Conservation (phyloP, 1,139 yeast species). For the Chernovozyma sophiae-reginae region DNA sequence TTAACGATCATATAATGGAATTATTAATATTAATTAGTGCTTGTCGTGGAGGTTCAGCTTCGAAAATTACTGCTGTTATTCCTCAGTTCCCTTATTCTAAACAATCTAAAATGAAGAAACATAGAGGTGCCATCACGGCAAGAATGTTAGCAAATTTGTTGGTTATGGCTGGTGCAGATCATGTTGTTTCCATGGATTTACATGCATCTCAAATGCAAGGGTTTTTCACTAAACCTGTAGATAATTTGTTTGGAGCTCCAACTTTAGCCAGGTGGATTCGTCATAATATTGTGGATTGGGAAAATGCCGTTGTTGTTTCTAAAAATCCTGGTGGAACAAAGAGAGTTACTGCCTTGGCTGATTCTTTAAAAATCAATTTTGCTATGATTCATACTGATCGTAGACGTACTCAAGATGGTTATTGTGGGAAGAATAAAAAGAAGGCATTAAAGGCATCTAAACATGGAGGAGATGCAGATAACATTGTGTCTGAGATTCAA, state of each 20-base stretch:
- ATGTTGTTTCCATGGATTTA: conserved; percentile 94
- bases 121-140: conserved; percentile 98
- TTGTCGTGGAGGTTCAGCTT: conserved; percentile 96
- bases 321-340: conserved; percentile 99
- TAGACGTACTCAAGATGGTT: conserved; percentile 78
- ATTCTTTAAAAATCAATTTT: conserved; percentile 87
- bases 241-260: conserved; percentile 93
- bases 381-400: conserved; percentile 99
- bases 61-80: conserved; percentile 92
- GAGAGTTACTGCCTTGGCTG: conserved; percentile 95
- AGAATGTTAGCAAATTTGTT: conserved; percentile 94
- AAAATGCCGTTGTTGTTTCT: conserved; percentile 80
- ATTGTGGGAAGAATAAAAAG: conserved; percentile 34
- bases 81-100: conserved; percentile 98
- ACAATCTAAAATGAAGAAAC: conserved; percentile 97
- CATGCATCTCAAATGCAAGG: conserved; percentile 99
- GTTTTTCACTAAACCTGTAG: conserved; percentile 94
- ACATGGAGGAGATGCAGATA: conserved; percentile 48
- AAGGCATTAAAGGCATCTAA: conserved; percentile 30
- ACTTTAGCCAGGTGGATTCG: conserved; percentile 95
- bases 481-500: conserved; percentile 79
- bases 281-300: conserved; percentile 80
- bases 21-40: conserved; percentile 88
- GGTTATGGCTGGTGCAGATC: conserved; percentile 99
- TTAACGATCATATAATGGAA: conserved; percentile 97